phyloP scores from a whole-genome alignment of 2,329 filamentous ascomycete genomes.

The Calonectria pauciramosa region DNA sequence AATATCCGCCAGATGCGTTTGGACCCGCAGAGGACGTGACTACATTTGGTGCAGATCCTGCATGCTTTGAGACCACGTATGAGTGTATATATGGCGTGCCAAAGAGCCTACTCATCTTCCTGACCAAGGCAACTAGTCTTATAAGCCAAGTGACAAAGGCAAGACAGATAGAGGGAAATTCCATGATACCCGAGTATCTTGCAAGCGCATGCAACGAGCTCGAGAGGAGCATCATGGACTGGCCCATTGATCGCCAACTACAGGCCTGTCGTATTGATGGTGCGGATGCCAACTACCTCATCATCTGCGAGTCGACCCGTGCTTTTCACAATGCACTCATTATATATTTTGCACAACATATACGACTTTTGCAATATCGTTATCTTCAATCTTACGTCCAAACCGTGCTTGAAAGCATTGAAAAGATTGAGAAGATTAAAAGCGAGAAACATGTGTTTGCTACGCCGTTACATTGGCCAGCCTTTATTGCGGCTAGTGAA shows the following conservation, averaged over 20 bases:
- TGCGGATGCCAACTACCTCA: slow-evolving; percentile 5
- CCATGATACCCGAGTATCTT: slow-evolving; percentile 7
- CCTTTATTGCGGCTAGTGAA: slow-evolving; percentile 41
- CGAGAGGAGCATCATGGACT: slow-evolving; percentile 21
- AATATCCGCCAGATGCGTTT: too few relatives aligned
- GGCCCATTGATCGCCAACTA: neutral
- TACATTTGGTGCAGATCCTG: too few relatives aligned
- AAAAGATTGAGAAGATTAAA: slow-evolving; percentile 40
- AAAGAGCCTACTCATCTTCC: too few relatives aligned
- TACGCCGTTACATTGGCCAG: slow-evolving; percentile 41
- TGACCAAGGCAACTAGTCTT: too few relatives aligned
- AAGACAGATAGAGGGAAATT: neutral
- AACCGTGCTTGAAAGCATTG: slow-evolving; percentile 32
- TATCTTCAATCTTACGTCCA: slow-evolving; percentile 36
- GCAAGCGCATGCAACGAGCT: slow-evolving; percentile 17
- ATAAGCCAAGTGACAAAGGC: neutral
- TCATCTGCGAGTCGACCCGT: slow-evolving; percentile 25
- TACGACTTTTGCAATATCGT: slow-evolving; percentile 30
- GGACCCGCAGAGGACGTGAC: too few relatives aligned
- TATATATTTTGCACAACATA: slow-evolving; percentile 43
- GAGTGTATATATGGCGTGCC: too few relatives aligned
- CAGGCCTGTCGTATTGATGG: neutral
- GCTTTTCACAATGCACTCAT: slow-evolving; percentile 45
- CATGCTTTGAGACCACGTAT: too few relatives aligned
- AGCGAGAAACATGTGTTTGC: slow-evolving; percentile 30